Conservation (phyloP, 2,329 filamentous ascomycete genomes). For the Clarireedia hainanense region DNA sequence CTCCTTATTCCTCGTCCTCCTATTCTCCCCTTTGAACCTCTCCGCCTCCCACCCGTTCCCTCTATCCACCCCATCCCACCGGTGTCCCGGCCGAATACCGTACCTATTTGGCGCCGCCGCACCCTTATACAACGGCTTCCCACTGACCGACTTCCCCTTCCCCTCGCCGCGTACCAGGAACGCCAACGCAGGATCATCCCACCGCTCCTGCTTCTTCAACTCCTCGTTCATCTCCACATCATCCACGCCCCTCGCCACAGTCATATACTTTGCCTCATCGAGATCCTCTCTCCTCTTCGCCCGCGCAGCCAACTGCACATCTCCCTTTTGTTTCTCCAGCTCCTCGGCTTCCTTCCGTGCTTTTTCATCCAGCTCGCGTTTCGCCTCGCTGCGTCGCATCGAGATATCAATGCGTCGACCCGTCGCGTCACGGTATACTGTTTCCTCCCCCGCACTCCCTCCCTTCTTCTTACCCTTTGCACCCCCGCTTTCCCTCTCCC, state of each 20-base stretch:
- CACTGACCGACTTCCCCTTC: slow-evolving; percentile 13
- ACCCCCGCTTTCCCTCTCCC: slow-evolving; percentile 33
- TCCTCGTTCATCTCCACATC: slow-evolving; percentile 82
- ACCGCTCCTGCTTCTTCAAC: slow-evolving; percentile 65
- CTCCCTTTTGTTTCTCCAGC: slow-evolving; percentile 67
- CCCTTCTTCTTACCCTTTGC: slow-evolving; percentile 38
- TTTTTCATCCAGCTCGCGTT: slow-evolving; percentile 69
- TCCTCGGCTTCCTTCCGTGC: slow-evolving; percentile 56
- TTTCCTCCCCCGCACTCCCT: slow-evolving; percentile 61
- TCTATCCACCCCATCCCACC: slow-evolving; percentile 96
- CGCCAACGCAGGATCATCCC: slow-evolving; percentile 89
- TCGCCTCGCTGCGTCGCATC: slow-evolving; percentile 81
- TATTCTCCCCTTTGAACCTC: slow-evolving; percentile 82
- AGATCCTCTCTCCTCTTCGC: slow-evolving; percentile 58
- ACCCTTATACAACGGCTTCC: slow-evolving; percentile 58
- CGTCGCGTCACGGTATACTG: slow-evolving; percentile 90
- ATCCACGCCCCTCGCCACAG: slow-evolving; percentile 70
- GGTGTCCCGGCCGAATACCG: slow-evolving; percentile 82
- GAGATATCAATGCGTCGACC: slow-evolving; percentile 89
- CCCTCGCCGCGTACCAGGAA: slow-evolving; percentile 48
- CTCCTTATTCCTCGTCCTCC: slow-evolving; percentile 65
- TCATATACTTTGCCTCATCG: slow-evolving; percentile 75
- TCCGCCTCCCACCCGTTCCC: slow-evolving; percentile 90
- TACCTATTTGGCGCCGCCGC: slow-evolving; percentile 85
- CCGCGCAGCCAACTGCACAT: slow-evolving; percentile 69